phyloP scores from a whole-genome alignment of 768 basidiomycete species.

The Suillus brevipes region DNA sequence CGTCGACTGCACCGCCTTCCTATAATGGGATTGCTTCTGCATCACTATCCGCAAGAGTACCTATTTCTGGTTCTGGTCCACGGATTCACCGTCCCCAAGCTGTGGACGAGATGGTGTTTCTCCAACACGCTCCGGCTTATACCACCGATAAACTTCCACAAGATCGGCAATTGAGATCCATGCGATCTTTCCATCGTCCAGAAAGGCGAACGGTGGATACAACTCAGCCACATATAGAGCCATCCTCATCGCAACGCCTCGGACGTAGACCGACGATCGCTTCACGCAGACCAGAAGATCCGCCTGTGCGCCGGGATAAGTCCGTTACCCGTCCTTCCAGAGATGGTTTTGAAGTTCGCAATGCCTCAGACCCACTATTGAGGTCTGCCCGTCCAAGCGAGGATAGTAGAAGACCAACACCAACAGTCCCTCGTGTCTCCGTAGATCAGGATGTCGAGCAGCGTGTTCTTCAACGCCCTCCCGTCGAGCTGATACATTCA shows the following conservation, averaged over 20 bases:
- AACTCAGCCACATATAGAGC: slow-evolving; percentile 35
- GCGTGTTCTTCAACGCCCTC: slow-evolving; percentile 32
- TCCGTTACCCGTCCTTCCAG: slow-evolving; percentile 11
- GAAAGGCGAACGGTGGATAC: slow-evolving; percentile 37
- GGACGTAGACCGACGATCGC: slow-evolving; percentile 39
- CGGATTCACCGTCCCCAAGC: slow-evolving; percentile 23
- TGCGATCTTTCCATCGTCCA: slow-evolving; percentile 64
- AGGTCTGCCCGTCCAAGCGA: slow-evolving; percentile 28
- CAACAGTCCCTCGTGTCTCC: slow-evolving; percentile 22
- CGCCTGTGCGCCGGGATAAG: slow-evolving; percentile 5
- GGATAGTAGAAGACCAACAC: slow-evolving; percentile 25
- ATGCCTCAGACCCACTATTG: slow-evolving; percentile 18
- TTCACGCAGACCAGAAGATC: slow-evolving; percentile 18
- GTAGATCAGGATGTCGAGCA: slow-evolving; percentile 23
- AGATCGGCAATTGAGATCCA: slow-evolving; percentile 41
- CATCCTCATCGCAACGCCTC: slow-evolving; percentile 28
- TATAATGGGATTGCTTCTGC: slow-evolving; percentile 14
- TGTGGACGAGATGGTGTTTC: slow-evolving; percentile 14
- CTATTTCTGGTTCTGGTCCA: slow-evolving; percentile 17
- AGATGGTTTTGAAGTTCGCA: slow-evolving; percentile 7
- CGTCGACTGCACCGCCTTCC: slow-evolving; percentile 12
- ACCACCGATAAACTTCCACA: slow-evolving; percentile 21
- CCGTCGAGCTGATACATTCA: slow-evolving; percentile 11
- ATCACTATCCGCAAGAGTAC: slow-evolving; percentile 15
- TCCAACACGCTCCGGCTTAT: slow-evolving; percentile 24